phyloP scores from a whole-genome alignment of 1,139 yeast genomes.

The Zygosaccharomyces sapae region DNA sequence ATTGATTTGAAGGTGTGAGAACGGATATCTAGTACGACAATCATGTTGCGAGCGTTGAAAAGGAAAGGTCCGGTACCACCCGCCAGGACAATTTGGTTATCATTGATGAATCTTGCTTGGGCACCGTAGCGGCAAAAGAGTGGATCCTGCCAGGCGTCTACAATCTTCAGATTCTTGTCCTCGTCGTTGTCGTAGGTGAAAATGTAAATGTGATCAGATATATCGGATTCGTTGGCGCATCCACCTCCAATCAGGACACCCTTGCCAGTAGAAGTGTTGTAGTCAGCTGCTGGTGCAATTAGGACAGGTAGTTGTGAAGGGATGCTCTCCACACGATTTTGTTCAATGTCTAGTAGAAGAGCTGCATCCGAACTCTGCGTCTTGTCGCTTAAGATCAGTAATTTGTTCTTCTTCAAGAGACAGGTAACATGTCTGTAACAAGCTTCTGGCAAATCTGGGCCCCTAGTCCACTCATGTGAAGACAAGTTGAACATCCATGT shows the following conservation, averaged over 20 bases:
- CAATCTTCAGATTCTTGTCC: constrained; percentile 8
- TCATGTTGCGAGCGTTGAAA: constrained; percentile 39
- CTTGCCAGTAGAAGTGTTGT: constrained; percentile 3
- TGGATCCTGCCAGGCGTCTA: constrained; percentile 18
- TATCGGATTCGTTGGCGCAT: constrained; percentile 23
- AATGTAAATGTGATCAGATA: constrained; percentile 24
- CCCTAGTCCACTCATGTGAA: constrained; percentile 38
- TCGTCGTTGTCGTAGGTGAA: constrained; percentile 9
- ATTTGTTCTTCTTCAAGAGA: constrained; percentile 35
- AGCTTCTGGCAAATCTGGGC: constrained; percentile 40
- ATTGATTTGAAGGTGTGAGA: constrained; percentile 30
- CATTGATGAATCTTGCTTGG: constrained; percentile 33
- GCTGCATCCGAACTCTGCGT: constrained; percentile 27
- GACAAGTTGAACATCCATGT: constrained; percentile 37
- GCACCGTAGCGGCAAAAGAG: constrained; percentile 49
- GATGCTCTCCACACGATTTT: constrained; percentile 1
- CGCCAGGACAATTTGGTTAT: constrained; percentile 41
- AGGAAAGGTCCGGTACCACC: constrained; percentile 61
- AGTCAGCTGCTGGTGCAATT: constrained; percentile 19
- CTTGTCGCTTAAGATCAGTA: constrained; percentile 56
- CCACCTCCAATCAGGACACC: constrained; percentile 31
- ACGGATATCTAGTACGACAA: constrained; percentile 39
- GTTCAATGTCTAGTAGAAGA: constrained; percentile 16
- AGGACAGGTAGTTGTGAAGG: constrained; percentile 11
- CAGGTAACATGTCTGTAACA: constrained; percentile 55